These are phyloP conservation scores for Ophiostoma ulmi DNA, from an alignment of 2,329 filamentous ascomycete genomes.

Conservation along the genomic window DNA sequence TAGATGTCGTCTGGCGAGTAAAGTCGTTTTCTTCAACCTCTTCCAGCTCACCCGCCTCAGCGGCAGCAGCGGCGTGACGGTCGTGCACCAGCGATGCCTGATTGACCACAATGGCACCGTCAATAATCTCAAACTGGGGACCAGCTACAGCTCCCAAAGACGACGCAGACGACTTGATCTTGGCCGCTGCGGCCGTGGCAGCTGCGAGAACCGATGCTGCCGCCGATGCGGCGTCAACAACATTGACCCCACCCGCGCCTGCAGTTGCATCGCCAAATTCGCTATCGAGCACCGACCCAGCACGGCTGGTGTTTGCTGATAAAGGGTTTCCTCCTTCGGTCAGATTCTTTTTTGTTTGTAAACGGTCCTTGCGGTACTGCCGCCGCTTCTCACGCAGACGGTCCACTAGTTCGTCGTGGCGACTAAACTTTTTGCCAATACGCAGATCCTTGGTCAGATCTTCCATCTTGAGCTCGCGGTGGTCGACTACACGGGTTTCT, in stretches of 20 bases:
- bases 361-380: constrained; percentile 31
- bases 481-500: constrained; percentile 59
- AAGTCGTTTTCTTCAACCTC: constrained; percentile 74
- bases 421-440: constrained; percentile 69
- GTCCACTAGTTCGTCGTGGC: constrained; percentile 66
- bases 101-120: constrained; percentile 69
- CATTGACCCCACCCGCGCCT: not conserved
- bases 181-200: not conserved
- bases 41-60: constrained; percentile 49
- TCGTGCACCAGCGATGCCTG: constrained; percentile 63
- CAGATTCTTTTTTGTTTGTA: constrained; percentile 39
- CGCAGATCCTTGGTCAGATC: constrained; percentile 65
- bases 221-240: constrained; percentile 20
- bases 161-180: constrained; percentile 13
- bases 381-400: constrained; percentile 51
- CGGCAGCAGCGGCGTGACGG: constrained; percentile 58
- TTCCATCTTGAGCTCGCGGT: constrained; percentile 63
- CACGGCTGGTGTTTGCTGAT: not conserved
- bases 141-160: constrained; percentile 35
- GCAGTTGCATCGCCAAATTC: constrained; percentile 1
- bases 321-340: constrained; percentile 2
- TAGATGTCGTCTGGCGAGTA: constrained; percentile 63
- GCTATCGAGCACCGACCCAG: constrained; percentile 8
- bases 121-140: constrained; percentile 58
- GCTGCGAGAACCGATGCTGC: constrained; percentile 24